phyloP scores from a whole-genome alignment of 2,329 filamentous ascomycete genomes.

The Aspergillus udagawae region DNA sequence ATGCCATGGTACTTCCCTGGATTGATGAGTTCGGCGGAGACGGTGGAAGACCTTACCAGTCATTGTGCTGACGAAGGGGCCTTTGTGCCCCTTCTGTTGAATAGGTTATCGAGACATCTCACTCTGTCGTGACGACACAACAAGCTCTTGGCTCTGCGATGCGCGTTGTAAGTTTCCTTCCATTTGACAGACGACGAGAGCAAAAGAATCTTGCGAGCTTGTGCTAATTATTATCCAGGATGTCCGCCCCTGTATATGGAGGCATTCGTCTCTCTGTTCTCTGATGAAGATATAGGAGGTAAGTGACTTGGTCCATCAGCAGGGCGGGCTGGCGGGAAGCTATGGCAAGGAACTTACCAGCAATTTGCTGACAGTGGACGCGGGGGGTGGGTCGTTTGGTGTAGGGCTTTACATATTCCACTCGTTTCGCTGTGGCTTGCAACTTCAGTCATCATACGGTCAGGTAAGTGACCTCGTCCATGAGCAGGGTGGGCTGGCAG shows the following conservation, averaged over 20 bases:
- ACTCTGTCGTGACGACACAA: not conserved
- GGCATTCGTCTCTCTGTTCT: not conserved
- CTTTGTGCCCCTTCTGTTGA: not conserved
- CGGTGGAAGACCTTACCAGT: constrained; percentile 10
- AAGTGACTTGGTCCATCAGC: not conserved
- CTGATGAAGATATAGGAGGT: not conserved
- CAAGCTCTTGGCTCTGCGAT: not conserved
- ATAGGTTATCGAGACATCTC: not conserved
- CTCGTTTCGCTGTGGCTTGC: no score
- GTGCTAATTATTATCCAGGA: not conserved
- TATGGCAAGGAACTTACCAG: not conserved
- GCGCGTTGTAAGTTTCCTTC: not conserved
- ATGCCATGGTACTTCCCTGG: not conserved
- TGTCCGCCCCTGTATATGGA: not conserved
- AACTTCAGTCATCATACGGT: no score
- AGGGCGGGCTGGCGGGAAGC: not conserved
- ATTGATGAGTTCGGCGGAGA: not conserved
- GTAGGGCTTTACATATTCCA: no score
- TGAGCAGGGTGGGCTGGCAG: not conserved
- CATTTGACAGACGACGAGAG: not conserved
- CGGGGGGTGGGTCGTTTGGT: not conserved
- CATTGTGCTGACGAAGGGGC: constrained; percentile 5
- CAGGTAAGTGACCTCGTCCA: not conserved
- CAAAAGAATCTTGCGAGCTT: not conserved
- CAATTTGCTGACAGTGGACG: not conserved